phyloP scores from a whole-genome alignment of 441 rosid species.

The Melastoma candidum region DNA sequence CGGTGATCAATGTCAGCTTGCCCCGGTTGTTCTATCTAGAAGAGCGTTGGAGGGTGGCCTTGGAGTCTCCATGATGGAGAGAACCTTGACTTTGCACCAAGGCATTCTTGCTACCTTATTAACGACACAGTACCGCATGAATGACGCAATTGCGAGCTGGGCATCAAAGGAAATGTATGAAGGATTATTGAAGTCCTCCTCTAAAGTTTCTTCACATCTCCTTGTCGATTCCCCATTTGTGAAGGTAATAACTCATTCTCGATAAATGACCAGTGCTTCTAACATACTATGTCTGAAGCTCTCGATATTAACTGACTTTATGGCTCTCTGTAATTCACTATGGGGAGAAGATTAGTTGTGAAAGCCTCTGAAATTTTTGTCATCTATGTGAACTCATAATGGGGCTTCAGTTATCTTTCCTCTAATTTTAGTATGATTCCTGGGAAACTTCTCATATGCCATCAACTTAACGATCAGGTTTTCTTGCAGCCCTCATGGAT shows the following conservation, averaged over 20 bases:
- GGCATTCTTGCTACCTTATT: constrained; percentile 59
- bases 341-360: too few relatives aligned
- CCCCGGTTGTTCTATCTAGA: constrained; percentile 84
- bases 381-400: too few relatives aligned
- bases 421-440: too few relatives aligned
- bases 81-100: constrained; percentile 68
- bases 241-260: constrained; percentile 43
- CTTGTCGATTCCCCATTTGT: constrained; percentile 87
- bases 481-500: constrained; percentile 81
- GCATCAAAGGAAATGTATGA: constrained; percentile 98
- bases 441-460: neutral
- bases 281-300: too few relatives aligned
- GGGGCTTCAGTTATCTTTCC: too few relatives aligned
- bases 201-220: constrained; percentile 69
- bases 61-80: constrained; percentile 76
- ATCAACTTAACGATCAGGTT: constrained; percentile 10
- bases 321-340: too few relatives aligned
- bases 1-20: constrained; percentile 93
- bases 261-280: neutral
- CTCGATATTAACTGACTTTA: too few relatives aligned
- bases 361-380: too few relatives aligned
- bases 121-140: constrained; percentile 88
- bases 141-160: constrained; percentile 91
- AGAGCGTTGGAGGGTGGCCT: constrained; percentile 90
- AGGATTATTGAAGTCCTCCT: constrained; percentile 65